These are phyloP conservation scores for Groenewaldozyma salmanticensis DNA, from an alignment of 805 yeast genomes.

Conservation along the genomic window DNA sequence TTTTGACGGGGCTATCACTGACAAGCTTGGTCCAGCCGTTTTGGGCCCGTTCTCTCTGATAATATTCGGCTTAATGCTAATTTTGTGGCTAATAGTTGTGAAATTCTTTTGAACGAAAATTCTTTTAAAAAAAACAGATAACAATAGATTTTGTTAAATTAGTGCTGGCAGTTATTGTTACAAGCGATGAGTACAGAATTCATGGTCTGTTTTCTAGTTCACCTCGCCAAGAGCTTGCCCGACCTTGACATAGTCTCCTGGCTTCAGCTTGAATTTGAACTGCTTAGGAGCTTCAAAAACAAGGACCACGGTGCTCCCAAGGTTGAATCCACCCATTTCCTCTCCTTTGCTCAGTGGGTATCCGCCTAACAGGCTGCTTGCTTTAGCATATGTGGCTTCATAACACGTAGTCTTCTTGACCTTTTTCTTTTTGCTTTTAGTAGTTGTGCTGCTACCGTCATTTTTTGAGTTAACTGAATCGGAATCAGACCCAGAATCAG, in stretches of 20 bases:
- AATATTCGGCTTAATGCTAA: conserved; percentile 15
- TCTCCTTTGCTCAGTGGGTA: conserved; percentile 83
- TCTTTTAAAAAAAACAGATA: too few species aligned
- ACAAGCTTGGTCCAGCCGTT: conserved; percentile 19
- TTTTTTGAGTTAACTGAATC: conserved; percentile 5
- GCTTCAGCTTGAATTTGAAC: conserved; percentile 58
- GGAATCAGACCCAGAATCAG: conserved; percentile 4
- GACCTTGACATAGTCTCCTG: conserved; percentile 73
- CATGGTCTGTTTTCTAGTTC: background rate
- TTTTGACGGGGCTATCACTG: conserved; percentile 42
- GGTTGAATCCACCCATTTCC: conserved; percentile 93
- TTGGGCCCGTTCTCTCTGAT: conserved; percentile 19
- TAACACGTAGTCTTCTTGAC: conserved; percentile 72
- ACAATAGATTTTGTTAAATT: too few species aligned
- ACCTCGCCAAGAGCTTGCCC: conserved; percentile 45
- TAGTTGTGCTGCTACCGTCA: background rate
- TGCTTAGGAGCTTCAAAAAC: conserved; percentile 90
- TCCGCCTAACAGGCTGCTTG: conserved; percentile 70
- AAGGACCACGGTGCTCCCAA: conserved; percentile 94
- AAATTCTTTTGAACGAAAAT: conserved; percentile 2
- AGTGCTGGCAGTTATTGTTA: too few species aligned
- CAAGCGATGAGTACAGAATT: background rate
- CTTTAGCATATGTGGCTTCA: conserved; percentile 85
- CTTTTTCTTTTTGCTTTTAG: conserved; percentile 25
- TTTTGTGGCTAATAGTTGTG: conserved; percentile 15